Evolutionary conservation across 306 rosid species (phyloP), one percentile per base, ranked within the genome.

Genomic region (Lupinus albus): DNA sequence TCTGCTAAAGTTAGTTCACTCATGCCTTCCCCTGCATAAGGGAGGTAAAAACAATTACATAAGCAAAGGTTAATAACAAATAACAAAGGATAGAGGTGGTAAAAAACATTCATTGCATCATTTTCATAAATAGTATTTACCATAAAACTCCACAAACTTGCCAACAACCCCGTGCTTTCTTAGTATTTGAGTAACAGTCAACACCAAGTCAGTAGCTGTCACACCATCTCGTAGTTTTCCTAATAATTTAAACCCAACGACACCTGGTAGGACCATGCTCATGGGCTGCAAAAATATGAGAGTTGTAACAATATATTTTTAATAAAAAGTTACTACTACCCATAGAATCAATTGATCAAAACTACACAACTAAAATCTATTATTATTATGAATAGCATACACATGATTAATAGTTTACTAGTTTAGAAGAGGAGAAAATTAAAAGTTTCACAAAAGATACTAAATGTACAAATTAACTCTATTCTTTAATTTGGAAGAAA

Each of bases 181-280:
- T 48, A 92, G 91, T 74, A 89, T 87, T 85, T 92, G 96, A 56
- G 98, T 92, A 57, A 89, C 96, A 59, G 98, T 92, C 83, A 92
- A 78, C 53, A 92, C 98, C 88, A 92, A 85, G 86, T 92, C 98
- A 0, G 98, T 92, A 62, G 98, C 98, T 50, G 98, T 89, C 64
- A 92, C 92, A 64, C 98, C 96, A 61, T 83, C 75, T 81, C 95
- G 84, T 67, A 89, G 82, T 79, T 87, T 89, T 51, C 98, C 96
- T 48, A 56, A 44, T 73, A 92, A 84, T 81, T 87, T 92, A 64
- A 92, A 92, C 62, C 98, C 98, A 63, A 92, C 98, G 1, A 92
- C 98, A 60, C 98, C 98, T 12, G 98, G 98, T 62, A 92, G 83
- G 79, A 92, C 98, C 98, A 92, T 92, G 89, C 98, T 92, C 98